phyloP scores from a whole-genome alignment of 2,329 filamentous ascomycete genomes.

The Botrytis aclada region DNA sequence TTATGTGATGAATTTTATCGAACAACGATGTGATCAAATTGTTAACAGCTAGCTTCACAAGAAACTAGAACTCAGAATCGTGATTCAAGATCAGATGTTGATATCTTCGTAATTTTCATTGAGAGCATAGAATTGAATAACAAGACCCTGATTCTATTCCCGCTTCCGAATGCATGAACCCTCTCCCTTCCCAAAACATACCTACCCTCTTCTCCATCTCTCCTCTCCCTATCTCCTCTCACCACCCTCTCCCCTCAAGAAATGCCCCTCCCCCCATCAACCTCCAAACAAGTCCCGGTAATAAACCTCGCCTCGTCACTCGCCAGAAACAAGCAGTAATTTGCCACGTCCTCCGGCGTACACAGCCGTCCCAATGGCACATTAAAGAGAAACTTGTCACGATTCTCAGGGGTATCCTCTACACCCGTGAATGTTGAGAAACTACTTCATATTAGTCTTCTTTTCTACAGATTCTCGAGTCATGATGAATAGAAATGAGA shows the following conservation, averaged over 20 bases:
- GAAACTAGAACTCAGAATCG: not conserved
- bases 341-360: conserved; percentile 64
- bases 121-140: not conserved
- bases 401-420: conserved; percentile 59
- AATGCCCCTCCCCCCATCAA: conserved; percentile 52
- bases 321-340: conserved; percentile 66
- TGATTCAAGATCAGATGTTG: not conserved
- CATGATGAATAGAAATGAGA: conserved; percentile 21
- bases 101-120: not conserved
- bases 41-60: not conserved
- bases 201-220: not conserved
- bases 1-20: not conserved
- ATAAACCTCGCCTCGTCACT: conserved; percentile 71
- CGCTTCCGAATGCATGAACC: not conserved
- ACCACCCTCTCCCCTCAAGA: conserved; percentile 15
- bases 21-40: not conserved
- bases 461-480: not conserved
- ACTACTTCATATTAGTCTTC: conserved; percentile 18
- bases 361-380: conserved; percentile 55
- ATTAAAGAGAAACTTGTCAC: conserved; percentile 51
- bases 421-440: conserved; percentile 54
- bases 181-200: not conserved
- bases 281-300: conserved; percentile 67
- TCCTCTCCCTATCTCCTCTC: too few relatives aligned
- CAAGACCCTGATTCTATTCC: not conserved